Evolutionary conservation across 2,329 filamentous ascomycete genomes (phyloP).

Genomic region (Gnomoniopsis smithogilvyi): DNA sequence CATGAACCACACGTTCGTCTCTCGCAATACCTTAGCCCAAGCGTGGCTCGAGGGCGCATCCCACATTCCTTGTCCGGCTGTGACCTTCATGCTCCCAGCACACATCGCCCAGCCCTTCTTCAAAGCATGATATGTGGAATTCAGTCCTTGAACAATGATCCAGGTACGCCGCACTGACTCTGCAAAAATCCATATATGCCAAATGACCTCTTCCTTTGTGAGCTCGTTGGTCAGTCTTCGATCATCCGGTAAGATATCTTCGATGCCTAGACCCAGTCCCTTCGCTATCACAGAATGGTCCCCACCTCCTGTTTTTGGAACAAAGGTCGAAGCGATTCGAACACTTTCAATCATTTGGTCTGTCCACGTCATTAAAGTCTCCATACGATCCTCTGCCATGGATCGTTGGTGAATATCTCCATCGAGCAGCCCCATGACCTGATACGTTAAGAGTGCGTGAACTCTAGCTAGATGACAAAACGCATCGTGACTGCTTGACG

Average conservation of each 20-base stretch:
- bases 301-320: background rate
- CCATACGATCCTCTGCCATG: conserved; percentile 1
- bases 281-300: background rate
- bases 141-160: background rate
- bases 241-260: background rate
- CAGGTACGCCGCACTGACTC: conserved; percentile 15
- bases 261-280: background rate
- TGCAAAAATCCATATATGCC: conserved; percentile 10
- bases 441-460: conserved; percentile 7
- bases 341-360: conserved; percentile 20
- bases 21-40: conserved; percentile 2
- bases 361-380: background rate
- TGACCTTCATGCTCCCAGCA: background rate
- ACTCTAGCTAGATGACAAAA: conserved; percentile 6
- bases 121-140: background rate
- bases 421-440: conserved; percentile 12
- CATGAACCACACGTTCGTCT: background rate
- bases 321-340: conserved; percentile 5
- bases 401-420: conserved; percentile 9
- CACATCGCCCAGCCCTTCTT: background rate
- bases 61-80: background rate
- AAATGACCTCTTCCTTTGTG: conserved; percentile 10
- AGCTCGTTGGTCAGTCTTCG: background rate
- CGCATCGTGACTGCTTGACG: conserved; percentile 6
- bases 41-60: conserved; percentile 6